Evolutionary conservation across 2,329 filamentous ascomycete species (phyloP).

Genomic region (Colletotrichum magnum): DNA sequence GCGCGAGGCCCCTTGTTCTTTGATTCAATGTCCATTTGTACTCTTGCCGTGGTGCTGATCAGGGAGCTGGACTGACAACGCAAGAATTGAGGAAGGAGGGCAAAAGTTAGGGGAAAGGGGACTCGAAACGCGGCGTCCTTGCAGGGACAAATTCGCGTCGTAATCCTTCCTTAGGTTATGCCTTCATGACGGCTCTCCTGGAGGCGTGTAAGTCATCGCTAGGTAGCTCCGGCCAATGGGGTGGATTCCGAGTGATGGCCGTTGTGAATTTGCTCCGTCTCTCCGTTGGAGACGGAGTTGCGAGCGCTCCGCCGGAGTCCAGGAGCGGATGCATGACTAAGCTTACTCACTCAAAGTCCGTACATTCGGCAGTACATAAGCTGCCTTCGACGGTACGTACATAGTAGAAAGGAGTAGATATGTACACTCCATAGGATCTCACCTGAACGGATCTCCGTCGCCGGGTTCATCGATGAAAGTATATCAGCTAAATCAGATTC

Average conservation of each 20-base stretch:
- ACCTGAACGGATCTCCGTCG: constrained; percentile 16
- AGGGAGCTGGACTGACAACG: background rate
- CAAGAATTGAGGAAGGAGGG: background rate
- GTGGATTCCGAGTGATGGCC: constrained; percentile 5
- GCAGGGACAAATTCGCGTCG: constrained; percentile 19
- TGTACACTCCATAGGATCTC: background rate
- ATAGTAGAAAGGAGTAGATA: background rate
- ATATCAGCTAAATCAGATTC: constrained; percentile 1
- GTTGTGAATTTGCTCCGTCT: constrained; percentile 21
- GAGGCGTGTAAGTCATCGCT: constrained; percentile 37
- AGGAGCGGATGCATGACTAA: constrained; percentile 4
- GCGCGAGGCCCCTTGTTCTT: constrained; percentile 61
- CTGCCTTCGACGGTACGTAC: too few relatives aligned
- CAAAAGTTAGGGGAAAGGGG: background rate
- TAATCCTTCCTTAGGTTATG: constrained; percentile 26
- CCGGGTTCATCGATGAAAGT: constrained; percentile 11
- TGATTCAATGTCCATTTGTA: constrained; percentile 26
- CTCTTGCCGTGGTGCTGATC: background rate
- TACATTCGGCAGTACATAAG: background rate
- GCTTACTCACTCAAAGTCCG: background rate
- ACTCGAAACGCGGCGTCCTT: constrained; percentile 5
- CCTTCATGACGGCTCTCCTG: constrained; percentile 21
- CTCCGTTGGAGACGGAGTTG: constrained; percentile 38
- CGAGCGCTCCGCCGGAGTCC: constrained; percentile 13
- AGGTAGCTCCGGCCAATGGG: constrained; percentile 20